phyloP scores from a whole-genome alignment of 2,329 filamentous ascomycete species.

The Nemania sp. region DNA sequence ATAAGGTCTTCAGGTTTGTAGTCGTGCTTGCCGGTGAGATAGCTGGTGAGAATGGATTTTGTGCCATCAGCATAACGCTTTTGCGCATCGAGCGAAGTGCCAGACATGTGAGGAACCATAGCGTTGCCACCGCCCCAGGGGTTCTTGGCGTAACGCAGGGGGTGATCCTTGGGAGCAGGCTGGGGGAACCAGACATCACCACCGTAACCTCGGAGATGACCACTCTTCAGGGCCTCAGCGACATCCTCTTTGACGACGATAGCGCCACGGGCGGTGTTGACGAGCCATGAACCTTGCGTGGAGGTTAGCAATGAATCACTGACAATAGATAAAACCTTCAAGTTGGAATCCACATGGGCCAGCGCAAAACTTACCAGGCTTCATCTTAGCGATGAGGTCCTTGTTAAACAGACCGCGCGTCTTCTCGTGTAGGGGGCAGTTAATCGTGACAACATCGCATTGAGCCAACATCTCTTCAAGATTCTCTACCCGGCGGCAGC shows the following conservation, averaged over 20 bases:
- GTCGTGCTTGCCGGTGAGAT: slow-evolving; percentile 84
- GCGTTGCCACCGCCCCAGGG: slow-evolving; percentile 96
- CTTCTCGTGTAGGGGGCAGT: slow-evolving; percentile 99
- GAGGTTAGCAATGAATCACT: no score
- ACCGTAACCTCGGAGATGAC: slow-evolving; percentile 87
- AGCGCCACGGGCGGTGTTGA: slow-evolving; percentile 98
- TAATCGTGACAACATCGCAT: slow-evolving; percentile 98
- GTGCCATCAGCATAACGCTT: slow-evolving; percentile 84
- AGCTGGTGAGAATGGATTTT: slow-evolving; percentile 89
- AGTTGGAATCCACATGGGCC: no score
- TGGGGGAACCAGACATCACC: slow-evolving; percentile 97
- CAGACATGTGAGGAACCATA: slow-evolving; percentile 99
- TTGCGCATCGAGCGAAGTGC: slow-evolving; percentile 97
- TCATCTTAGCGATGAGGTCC: slow-evolving; percentile 98
- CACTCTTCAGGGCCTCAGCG: slow-evolving; percentile 85
- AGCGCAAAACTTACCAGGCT: slow-evolving; percentile 69
- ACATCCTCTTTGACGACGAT: slow-evolving; percentile 99
- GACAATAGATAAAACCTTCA: no score
- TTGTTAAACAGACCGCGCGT: slow-evolving; percentile 97
- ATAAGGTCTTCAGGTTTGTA: slow-evolving; percentile 92
- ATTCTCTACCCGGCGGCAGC: slow-evolving; percentile 82
- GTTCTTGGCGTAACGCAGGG: slow-evolving; percentile 89
- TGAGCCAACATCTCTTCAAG: slow-evolving; percentile 93
- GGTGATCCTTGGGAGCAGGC: slow-evolving; percentile 91
- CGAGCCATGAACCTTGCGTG: slow-evolving; percentile 77